Conservation (phyloP, 179 eudicot species). For the Beta macrorhiza region DNA sequence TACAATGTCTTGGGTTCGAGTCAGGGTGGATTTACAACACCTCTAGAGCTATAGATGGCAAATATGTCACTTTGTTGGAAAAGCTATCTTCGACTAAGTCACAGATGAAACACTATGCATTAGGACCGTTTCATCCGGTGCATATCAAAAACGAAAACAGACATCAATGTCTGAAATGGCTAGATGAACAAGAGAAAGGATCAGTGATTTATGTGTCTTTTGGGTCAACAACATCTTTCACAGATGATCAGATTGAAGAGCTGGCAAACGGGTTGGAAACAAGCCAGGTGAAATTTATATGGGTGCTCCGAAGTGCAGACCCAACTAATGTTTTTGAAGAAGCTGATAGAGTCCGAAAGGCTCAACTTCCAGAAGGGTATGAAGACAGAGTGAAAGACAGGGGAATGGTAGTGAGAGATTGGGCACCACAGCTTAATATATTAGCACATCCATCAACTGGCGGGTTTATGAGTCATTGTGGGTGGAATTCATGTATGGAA, state of each 20-base stretch:
- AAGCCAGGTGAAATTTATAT: slow-evolving; percentile 39
- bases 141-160: neutral
- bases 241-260: neutral
- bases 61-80: slow-evolving; percentile 33
- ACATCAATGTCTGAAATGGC: slow-evolving; percentile 45
- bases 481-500: neutral
- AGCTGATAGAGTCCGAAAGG: slow-evolving; percentile 15
- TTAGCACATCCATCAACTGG: slow-evolving; percentile 47
- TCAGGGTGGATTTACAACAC: slow-evolving; percentile 40
- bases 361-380: slow-evolving; percentile 32
- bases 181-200: slow-evolving; percentile 38
- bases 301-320: slow-evolving; percentile 45
- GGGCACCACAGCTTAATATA: slow-evolving; percentile 59
- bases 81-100: slow-evolving; percentile 5
- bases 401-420: slow-evolving; percentile 50
- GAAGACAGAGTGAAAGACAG: slow-evolving; percentile 42
- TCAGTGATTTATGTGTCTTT: slow-evolving; percentile 48
- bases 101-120: slow-evolving; percentile 29
- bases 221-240: slow-evolving; percentile 41
- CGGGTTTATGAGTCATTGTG: slow-evolving; percentile 55
- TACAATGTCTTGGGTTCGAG: slow-evolving; percentile 7
- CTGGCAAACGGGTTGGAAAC: slow-evolving; percentile 36
- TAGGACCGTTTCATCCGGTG: slow-evolving; percentile 34
- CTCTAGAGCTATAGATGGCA: slow-evolving; percentile 33
- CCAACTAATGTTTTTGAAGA: neutral